Base-by-base conservation (phyloP, 2,329 filamentous ascomycete species). In the Fusarium sp. region DNA sequence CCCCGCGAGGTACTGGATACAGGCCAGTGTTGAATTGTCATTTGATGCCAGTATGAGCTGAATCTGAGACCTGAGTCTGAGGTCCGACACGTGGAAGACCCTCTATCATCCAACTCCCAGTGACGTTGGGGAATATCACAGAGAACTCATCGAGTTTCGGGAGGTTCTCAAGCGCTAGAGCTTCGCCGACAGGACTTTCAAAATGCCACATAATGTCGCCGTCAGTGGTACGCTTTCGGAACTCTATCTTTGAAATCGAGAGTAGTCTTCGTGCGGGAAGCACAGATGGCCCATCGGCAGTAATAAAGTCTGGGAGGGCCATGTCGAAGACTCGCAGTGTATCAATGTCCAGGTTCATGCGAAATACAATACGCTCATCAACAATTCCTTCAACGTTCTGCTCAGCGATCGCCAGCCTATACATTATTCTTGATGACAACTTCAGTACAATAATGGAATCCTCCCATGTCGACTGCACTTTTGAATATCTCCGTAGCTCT, bases 251-350 rank as follows among this genome's bases (percentile, higher is more conserved):
- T 0, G 44, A 29, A 29, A 46, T 46, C 44, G 44, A 46, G 44
- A 46, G 19, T 8, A 46, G 19, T 8, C 3, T 29, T 46, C 44
- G 19, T n/a, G n/a, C 14, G 14, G 44, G 44, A 7, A 46, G 44
- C 0, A 0, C 0, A 29, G 44, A 11, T n/a, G 19, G 9, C 0
- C 19, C 6, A 11, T 21, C 3, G 10, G 10, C 0, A 0, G 44
- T 46, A 1, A n/a, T 0, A 29, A 46, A 46, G 0, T 46, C 12
- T 16, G 25, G 44, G 4, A 29, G 19, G 0, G 0, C 0, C 44
- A 46, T 46, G 44, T 46, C 25, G 25, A 46, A 46, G 14, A 29
- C 44, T 4, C 44, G 44, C 4, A 46, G 44, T 0, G 44, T 29
- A 0, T 46, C 44, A n/a, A 29, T 16, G 7, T 46, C 44, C 7